Base-by-base conservation (phyloP, 1,284 basidiomycete genomes). In the Ganoderma multipileum region DNA sequence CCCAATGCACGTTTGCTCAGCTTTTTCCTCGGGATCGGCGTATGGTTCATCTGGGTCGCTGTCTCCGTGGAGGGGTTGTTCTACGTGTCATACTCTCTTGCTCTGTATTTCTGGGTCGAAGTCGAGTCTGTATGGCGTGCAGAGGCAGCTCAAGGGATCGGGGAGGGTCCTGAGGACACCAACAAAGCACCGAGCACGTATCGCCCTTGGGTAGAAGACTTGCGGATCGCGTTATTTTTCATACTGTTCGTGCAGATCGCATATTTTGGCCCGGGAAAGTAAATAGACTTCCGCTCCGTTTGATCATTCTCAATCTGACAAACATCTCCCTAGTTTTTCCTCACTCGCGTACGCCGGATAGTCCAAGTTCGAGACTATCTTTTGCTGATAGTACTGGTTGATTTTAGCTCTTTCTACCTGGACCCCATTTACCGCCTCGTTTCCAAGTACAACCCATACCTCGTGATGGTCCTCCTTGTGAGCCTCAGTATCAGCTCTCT, bases 261-360 rank as follows among this genome's bases (percentile, higher is more conserved):
- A 3, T 96, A 96, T 81, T 95, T 96, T 76, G 95, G 95, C 11
- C 94, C 90, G 36, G 94, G 93, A 81, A 95, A 95, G 92, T 93
- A 80, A 78, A 92, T 85, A 5, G 26, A 39, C 41, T 65, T n/a
- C n/a, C n/a, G 0, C 59, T n/a, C 12, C 33, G 54, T 3, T 36
- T 36, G 41, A n/a, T 9, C 28, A 33, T 30, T 18, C 54, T 57
- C n/a, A 16, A 16, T 4, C 33, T 30, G 8, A 57, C 33, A 16
- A 26, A 16, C 28, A 36, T 30, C 26, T 18, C 23, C 26, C 9
- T 73, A 95, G 93, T 76, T 91, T 95, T 57, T 93, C 94, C 28
- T 95, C 93, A 2, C 93, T 95, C 76, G 93, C 93, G 86, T 94
- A 54, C 28, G 26, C 4, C 2, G 33, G 52, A 54, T 6, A n/a